Evolutionary conservation across 306 rosid species (phyloP), one percentile per base, ranked within the genome.

Genomic region (Castanea mollissima): DNA sequence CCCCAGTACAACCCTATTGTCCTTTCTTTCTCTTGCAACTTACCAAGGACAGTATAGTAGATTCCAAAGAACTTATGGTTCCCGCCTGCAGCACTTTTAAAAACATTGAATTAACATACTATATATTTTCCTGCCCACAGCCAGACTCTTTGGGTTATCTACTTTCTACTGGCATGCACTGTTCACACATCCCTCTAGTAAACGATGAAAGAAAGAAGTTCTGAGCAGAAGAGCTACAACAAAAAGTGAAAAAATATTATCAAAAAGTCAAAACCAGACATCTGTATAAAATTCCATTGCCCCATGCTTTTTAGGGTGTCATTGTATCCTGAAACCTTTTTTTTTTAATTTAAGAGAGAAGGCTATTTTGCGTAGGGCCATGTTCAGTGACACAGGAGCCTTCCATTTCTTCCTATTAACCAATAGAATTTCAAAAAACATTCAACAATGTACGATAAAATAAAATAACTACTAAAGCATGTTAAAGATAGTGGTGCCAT

Each of bases 381-480:
- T 23, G 5, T 62, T 62, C n/a, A 60, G 13, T 32, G 27, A 19
- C 4, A 58, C 14, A 6, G 4, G 10, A 58, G 35, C 68, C 34
- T 25, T 25, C 35, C 60, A 34, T 74, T 62, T 15, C 69, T 71
- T 69, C 60, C 54, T 29, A 63, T 15, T 63, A 63, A 63, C 35
- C 58, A 75, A 56, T 25, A 63, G 57, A 31, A 64, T 65, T 51
- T 41, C 54, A 56, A 65, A 56, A 56, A 55, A 38, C 71, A 63
- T 8, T 12, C 6, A 62, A 57, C 52, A 75, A 86, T 65, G n/a
- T 29, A 55, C 1, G n/a, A 71, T 44, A 62, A 69, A 55, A 75
- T 46, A 23, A 51, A 71, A 72, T 69, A 74, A 74, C 60, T 75
- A 55, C 34, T 73, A 83, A 75, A 80, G 49, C 78, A 77, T 78